phyloP scores from a whole-genome alignment of 1,284 basidiomycete genomes.

The Tylopilus sp. region DNA sequence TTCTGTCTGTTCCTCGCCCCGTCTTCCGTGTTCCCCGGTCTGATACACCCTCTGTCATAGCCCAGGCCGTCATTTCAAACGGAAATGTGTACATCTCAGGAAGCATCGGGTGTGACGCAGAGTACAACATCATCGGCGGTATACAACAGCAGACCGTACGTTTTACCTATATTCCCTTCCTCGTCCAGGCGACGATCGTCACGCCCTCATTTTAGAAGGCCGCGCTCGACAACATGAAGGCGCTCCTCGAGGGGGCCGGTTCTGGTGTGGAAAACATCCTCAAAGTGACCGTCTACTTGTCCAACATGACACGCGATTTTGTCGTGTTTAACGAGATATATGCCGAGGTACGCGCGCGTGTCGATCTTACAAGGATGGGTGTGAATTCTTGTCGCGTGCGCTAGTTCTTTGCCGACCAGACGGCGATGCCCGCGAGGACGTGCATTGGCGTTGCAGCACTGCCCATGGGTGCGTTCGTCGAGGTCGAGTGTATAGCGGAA shows the following conservation, averaged over 20 bases:
- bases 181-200: neutral
- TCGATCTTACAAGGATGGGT: neutral
- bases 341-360: slow-evolving; percentile 36
- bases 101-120: slow-evolving; percentile 51
- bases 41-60: slow-evolving; percentile 18
- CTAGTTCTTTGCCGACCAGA: slow-evolving; percentile 44
- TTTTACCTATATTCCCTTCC: slow-evolving; percentile 18
- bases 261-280: slow-evolving; percentile 55
- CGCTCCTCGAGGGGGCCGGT: slow-evolving; percentile 58
- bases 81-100: slow-evolving; percentile 57
- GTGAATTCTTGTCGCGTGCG: neutral
- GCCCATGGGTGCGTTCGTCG: slow-evolving; percentile 57
- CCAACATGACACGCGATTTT: slow-evolving; percentile 50
- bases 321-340: slow-evolving; percentile 53
- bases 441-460: slow-evolving; percentile 62
- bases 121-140: slow-evolving; percentile 51
- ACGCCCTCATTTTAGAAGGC: slow-evolving; percentile 37
- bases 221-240: slow-evolving; percentile 56
- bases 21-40: neutral
- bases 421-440: slow-evolving; percentile 53
- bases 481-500: slow-evolving; percentile 64
- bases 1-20: slow-evolving; percentile 42
- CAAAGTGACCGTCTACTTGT: slow-evolving; percentile 61
- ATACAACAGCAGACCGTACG: slow-evolving; percentile 39
- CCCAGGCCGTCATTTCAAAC: slow-evolving; percentile 51